phyloP scores from a whole-genome alignment of 108 stramenopile species.

The Fistulifera solaris region DNA sequence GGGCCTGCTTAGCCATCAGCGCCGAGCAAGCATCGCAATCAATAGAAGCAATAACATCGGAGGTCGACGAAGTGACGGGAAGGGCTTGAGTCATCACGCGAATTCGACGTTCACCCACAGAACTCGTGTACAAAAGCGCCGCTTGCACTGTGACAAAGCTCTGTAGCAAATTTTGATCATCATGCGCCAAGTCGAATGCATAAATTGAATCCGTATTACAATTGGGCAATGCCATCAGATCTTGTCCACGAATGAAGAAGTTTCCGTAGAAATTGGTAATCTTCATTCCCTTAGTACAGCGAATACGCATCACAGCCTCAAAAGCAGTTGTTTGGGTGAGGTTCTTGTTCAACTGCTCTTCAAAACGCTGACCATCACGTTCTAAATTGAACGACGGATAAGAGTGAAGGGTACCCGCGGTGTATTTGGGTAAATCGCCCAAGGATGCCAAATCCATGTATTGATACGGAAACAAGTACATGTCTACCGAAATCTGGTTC shows the following conservation, averaged over 20 bases:
- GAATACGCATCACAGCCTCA: constrained; percentile 96
- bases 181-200: constrained; percentile 89
- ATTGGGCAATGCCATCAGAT: constrained; percentile 95
- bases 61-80: constrained; percentile 62
- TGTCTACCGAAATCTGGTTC: constrained; percentile 94
- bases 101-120: constrained; percentile 92
- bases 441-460: constrained; percentile 93
- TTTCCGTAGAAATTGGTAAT: constrained; percentile 96
- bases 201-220: constrained; percentile 88
- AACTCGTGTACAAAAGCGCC: constrained; percentile 94
- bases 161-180: constrained; percentile 78
- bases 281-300: constrained; percentile 91
- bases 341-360: constrained; percentile 62
- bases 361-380: constrained; percentile 75
- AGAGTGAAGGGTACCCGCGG: constrained; percentile 83
- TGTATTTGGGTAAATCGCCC: constrained; percentile 75
- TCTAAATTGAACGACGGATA: constrained; percentile 81
- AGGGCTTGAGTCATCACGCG: constrained; percentile 93
- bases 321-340: constrained; percentile 87
- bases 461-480: constrained; percentile 83
- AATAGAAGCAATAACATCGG: constrained; percentile 74
- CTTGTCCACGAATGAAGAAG: constrained; percentile 93
- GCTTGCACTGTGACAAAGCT: constrained; percentile 86
- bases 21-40: constrained; percentile 74
- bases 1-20: constrained; percentile 84